A percentile compares a stretch with the other conserved stretches of the same genome.
phyloP scores from a whole-genome alignment of 2,329 filamentous ascomycete species.

The Penicillium psychrosexuale region DNA sequence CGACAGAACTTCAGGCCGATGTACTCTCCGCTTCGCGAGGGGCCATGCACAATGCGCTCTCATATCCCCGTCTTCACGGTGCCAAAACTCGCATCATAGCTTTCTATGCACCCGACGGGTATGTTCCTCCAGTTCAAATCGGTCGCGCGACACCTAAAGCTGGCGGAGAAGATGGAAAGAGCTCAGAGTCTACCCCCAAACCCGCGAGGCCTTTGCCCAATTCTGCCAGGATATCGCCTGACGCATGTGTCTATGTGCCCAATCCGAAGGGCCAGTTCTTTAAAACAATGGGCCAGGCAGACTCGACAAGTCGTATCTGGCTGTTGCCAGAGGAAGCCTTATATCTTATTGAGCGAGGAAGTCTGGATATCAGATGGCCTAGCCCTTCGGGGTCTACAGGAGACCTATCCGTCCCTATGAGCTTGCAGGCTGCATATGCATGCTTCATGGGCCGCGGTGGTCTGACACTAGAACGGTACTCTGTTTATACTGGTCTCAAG shows the following conservation, averaged over 20 bases:
- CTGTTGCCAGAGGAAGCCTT: constrained; percentile 87
- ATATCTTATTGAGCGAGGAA: constrained; percentile 83
- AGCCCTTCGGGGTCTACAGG: constrained; percentile 42
- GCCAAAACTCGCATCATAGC: constrained; percentile 64
- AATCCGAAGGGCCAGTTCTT: constrained; percentile 70
- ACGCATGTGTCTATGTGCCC: constrained; percentile 61
- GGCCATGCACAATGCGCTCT: constrained; percentile 85
- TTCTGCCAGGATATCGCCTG: constrained; percentile 25
- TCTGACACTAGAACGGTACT: constrained; percentile 72
- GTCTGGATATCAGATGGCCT: constrained; percentile 83
- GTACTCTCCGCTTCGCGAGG: constrained; percentile 75
- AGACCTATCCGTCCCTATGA: constrained; percentile 73
- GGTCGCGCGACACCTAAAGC: constrained; percentile 13
- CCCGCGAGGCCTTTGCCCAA: constrained; percentile 10
- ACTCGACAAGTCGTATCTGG: constrained; percentile 68
- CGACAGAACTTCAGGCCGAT: constrained; percentile 74
- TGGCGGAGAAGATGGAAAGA: constrained; percentile 14
- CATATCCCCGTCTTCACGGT: constrained; percentile 71
- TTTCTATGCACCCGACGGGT: constrained; percentile 66
- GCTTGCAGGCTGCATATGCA: constrained; percentile 84
- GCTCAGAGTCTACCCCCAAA: constrained; percentile 12
- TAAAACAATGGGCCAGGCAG: constrained; percentile 70
- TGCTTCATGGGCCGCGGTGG: constrained; percentile 69
- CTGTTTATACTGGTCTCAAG: constrained; percentile 82
- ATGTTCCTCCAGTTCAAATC: constrained; percentile 22